Evolutionary conservation across 2,329 filamentous ascomycete species (phyloP).

Genomic region (Alternaria sp.): DNA sequence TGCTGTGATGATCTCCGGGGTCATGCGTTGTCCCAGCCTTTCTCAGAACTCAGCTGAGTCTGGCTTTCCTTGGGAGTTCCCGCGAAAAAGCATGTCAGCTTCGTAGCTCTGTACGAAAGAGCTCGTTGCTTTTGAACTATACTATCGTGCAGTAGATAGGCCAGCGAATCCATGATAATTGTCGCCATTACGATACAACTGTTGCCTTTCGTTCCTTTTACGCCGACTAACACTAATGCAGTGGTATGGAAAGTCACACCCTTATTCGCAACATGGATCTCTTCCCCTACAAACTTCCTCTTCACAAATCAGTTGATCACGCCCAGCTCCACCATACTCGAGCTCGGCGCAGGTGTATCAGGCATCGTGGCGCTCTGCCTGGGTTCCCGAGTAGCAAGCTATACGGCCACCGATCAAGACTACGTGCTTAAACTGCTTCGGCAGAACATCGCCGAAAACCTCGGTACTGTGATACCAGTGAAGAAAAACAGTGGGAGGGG

Average conservation of each 20-base stretch:
- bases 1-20: constrained; percentile 24
- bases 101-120: not conserved
- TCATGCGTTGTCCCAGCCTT: constrained; percentile 19
- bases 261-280: constrained; percentile 81
- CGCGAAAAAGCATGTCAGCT: not conserved
- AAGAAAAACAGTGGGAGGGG: constrained; percentile 17
- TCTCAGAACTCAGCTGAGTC: constrained; percentile 23
- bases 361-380: constrained; percentile 78
- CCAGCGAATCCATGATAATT: not conserved
- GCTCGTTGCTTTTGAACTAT: not conserved
- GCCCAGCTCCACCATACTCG: constrained; percentile 69
- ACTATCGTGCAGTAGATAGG: not conserved
- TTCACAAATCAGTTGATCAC: constrained; percentile 65
- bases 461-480: constrained; percentile 20
- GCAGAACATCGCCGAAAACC: constrained; percentile 76
- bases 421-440: constrained; percentile 83
- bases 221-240: constrained; percentile 41
- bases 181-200: not conserved
- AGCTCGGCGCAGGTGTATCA: constrained; percentile 89
- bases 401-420: constrained; percentile 85
- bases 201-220: not conserved
- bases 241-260: constrained; percentile 94
- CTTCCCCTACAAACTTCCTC: constrained; percentile 69
- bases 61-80: constrained; percentile 33
- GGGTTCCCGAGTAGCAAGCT: constrained; percentile 67